Conservation (phyloP, 805 yeast species). For the Middelhovenomyces tepae region DNA sequence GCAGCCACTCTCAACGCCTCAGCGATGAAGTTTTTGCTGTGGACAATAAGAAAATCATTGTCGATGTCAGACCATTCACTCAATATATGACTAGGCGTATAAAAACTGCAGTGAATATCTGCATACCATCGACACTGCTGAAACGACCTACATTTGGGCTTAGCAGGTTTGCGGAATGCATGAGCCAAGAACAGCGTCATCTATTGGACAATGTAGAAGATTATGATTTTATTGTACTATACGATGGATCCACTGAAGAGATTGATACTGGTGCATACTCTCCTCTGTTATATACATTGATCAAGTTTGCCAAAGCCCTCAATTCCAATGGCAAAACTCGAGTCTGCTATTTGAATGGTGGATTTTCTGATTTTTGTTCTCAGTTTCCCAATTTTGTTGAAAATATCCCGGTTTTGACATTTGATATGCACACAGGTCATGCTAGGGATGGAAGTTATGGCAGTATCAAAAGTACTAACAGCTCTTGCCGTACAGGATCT, state of each 20-base stretch:
- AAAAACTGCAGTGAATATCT: constrained; percentile 57
- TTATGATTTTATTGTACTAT: constrained; percentile 33
- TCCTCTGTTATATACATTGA: constrained; percentile 19
- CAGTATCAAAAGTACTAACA: neutral
- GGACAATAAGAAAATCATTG: constrained; percentile 33
- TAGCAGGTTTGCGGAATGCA: constrained; percentile 28
- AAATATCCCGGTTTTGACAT: too few relatives aligned
- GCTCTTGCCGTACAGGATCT: neutral
- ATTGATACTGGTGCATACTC: constrained; percentile 10
- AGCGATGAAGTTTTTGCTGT: neutral
- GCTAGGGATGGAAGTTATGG: neutral
- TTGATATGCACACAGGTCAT: neutral
- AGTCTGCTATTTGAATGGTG: constrained; percentile 23
- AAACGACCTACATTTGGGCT: constrained; percentile 67
- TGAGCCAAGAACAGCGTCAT: constrained; percentile 25
- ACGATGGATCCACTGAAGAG: constrained; percentile 33
- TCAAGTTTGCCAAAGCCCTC: constrained; percentile 22
- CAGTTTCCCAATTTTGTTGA: constrained; percentile 8
- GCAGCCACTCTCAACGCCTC: constrained; percentile 5
- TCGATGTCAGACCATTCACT: constrained; percentile 77
- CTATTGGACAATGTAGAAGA: constrained; percentile 18
- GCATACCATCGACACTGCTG: constrained; percentile 82
- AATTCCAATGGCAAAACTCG: constrained; percentile 14
- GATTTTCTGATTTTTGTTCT: constrained; percentile 9
- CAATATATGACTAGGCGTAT: constrained; percentile 58